phyloP scores from a whole-genome alignment of 352 stramenopile species.

The Pythium biforme region DNA sequence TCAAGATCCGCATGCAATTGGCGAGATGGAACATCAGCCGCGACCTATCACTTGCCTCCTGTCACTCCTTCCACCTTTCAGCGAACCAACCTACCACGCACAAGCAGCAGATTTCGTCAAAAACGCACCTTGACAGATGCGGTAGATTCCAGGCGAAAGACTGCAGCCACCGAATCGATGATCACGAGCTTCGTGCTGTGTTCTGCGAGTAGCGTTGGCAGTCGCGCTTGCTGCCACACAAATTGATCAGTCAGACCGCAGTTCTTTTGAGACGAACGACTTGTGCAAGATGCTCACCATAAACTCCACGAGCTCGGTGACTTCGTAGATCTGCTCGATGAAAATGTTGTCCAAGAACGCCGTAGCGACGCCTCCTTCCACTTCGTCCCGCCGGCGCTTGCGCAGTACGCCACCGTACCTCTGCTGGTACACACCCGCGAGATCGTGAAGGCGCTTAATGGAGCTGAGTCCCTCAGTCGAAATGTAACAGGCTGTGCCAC shows the following conservation, averaged over 20 bases:
- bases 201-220: conserved; percentile 63
- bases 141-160: conserved; percentile 73
- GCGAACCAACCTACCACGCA: neutral
- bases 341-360: conserved; percentile 74
- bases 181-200: conserved; percentile 81
- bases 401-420: conserved; percentile 35
- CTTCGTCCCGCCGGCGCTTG: conserved; percentile 50
- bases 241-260: neutral
- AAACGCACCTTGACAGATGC: conserved; percentile 57
- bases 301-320: conserved; percentile 58
- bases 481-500: conserved; percentile 74
- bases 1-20: conserved; percentile 84
- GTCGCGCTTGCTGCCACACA: conserved; percentile 47
- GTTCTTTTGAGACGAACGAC: neutral
- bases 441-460: conserved; percentile 68
- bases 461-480: conserved; percentile 73
- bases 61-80: neutral
- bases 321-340: conserved; percentile 75
- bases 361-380: neutral
- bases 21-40: conserved; percentile 80
- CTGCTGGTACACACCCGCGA: conserved; percentile 50
- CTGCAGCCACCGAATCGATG: conserved; percentile 74
- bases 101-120: neutral
- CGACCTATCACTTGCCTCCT: conserved; percentile 70
- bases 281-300: conserved; percentile 33